Evolutionary conservation across 2,329 filamentous ascomycete species (phyloP).

Genomic region (Diaporthe sp.): DNA sequence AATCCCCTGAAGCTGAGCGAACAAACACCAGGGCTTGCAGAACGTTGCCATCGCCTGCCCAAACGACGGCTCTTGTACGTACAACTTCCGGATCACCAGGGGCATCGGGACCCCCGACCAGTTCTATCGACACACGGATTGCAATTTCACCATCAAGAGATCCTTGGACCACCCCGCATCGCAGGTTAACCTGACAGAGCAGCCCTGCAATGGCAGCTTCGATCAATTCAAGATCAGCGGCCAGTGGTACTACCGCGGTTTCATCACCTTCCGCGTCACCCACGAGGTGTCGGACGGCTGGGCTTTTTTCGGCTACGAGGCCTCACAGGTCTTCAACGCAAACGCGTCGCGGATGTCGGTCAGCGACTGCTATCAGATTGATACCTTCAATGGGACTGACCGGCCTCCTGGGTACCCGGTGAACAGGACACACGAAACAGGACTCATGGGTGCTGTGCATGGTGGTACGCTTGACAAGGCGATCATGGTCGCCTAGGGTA

Average conservation of each 20-base stretch:
- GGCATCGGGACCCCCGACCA: neutral
- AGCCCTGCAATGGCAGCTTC: neutral
- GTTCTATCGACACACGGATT: neutral
- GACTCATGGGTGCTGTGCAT: too few species aligned
- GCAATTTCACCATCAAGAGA: neutral
- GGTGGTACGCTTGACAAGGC: too few species aligned
- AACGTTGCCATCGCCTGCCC: neutral
- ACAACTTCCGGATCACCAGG: constrained; percentile 7
- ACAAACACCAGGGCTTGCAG: constrained; percentile 45
- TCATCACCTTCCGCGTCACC: constrained; percentile 44
- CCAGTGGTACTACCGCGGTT: constrained; percentile 42
- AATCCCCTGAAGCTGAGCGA: neutral
- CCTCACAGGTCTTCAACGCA: constrained; percentile 35
- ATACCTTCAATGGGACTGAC: neutral
- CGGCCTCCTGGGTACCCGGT: neutral
- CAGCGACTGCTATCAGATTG: neutral
- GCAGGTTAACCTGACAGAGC: neutral
- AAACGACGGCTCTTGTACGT: neutral
- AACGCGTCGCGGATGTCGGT: neutral
- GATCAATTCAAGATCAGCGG: constrained; percentile 41
- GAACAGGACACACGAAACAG: too few species aligned
- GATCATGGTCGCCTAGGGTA: too few species aligned
- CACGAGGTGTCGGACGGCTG: constrained; percentile 37
- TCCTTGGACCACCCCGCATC: neutral
- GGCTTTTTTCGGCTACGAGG: constrained; percentile 44